phyloP scores from a whole-genome alignment of 495 filamentous ascomycete species.

The Xylona heveae region DNA sequence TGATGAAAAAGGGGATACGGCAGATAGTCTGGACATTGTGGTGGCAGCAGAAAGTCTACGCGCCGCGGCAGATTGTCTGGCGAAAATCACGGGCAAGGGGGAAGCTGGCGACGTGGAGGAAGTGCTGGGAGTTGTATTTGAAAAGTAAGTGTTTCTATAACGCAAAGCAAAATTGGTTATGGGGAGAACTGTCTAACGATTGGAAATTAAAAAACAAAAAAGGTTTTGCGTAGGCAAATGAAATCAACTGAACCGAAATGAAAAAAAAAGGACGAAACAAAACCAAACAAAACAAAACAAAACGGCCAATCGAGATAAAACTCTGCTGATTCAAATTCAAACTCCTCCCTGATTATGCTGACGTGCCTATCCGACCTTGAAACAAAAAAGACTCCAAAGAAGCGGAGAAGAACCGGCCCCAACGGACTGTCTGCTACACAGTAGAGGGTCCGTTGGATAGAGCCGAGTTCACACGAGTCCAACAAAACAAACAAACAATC shows the following conservation, averaged over 20 bases:
- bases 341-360: too few species aligned
- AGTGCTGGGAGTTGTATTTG: constrained; percentile 90
- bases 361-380: too few species aligned
- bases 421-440: too few species aligned
- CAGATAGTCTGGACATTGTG: constrained; percentile 53
- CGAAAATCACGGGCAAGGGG: constrained; percentile 72
- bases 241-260: constrained; percentile 6
- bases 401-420: too few species aligned
- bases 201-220: constrained; percentile 11
- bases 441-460: too few species aligned
- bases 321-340: too few species aligned
- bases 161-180: constrained; percentile 8
- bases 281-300: constrained; percentile 3
- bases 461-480: too few species aligned
- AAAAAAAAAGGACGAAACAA: constrained; percentile 3
- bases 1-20: constrained; percentile 13
- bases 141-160: constrained; percentile 58
- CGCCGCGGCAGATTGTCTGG: constrained; percentile 56
- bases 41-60: constrained; percentile 82
- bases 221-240: constrained; percentile 55
- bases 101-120: constrained; percentile 88
- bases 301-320: too few species aligned
- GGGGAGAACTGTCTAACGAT: constrained; percentile 8
- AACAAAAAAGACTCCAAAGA: too few species aligned
- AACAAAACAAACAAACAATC: too few species aligned